Base-by-base conservation (phyloP, 306 rosid genomes). In the Dicorynia guianensis region DNA sequence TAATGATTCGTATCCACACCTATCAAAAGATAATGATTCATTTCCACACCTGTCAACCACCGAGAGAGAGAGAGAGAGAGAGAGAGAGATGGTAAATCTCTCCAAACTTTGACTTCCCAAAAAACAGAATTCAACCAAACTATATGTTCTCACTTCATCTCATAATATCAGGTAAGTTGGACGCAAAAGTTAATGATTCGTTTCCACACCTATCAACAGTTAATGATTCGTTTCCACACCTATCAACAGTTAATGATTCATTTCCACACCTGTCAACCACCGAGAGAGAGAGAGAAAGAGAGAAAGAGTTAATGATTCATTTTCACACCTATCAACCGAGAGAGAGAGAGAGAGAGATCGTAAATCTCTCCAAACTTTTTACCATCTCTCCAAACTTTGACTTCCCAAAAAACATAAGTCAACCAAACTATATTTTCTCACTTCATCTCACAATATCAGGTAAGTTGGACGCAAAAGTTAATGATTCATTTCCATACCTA, bases 341-440 rank as follows among this genome's bases (percentile, higher is more conserved):
- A n/a, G n/a, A n/a, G n/a, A n/a, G 14, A 1, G n/a, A n/a, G n/a
- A n/a, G n/a, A n/a, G n/a, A n/a, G n/a, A n/a, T n/a, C n/a, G n/a
- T n/a, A n/a, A n/a, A n/a, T n/a, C n/a, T n/a, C n/a, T n/a, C n/a
- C n/a, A n/a, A n/a, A n/a, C n/a, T n/a, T n/a, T n/a, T n/a, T n/a
- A n/a, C n/a, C n/a, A n/a, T 48, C 46, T 63, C 71, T 42, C n/a
- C 46, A 57, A 56, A 50, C 48, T 72, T 71, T 17, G 70, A 44
- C 65, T 71, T 67, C 17, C 13, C 13, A 18, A 15, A 71, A 55
- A 4, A 11, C 5, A 65, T 10, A 35, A 30, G 33, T 47, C 18
- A 63, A 6, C n/a, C 3, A 11, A 67, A 74, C 59, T 20, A 20
- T 5, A 71, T 47, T 43, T 25, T 46, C 42, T 49, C 13, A 58